Conservation (phyloP, 2,329 filamentous ascomycete genomes). For the Fusarium burgessii region DNA sequence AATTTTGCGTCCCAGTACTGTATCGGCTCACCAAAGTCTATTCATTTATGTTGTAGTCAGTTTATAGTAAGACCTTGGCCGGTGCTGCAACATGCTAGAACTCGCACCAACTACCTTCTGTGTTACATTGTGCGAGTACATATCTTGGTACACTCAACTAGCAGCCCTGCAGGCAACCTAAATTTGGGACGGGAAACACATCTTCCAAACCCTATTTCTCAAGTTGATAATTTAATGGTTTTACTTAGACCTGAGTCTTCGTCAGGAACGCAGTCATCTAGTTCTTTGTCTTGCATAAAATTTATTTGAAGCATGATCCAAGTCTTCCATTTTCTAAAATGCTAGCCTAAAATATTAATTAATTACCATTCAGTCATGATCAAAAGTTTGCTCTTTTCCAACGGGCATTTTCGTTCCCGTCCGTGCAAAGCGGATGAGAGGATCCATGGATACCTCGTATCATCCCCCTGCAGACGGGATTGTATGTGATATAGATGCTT, state of each 20-base stretch:
- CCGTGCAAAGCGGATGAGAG: neutral
- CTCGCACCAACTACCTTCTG: neutral
- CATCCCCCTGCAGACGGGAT: neutral
- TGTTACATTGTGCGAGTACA: constrained; percentile 21
- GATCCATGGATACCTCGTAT: neutral
- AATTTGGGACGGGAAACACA: neutral
- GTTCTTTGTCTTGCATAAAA: neutral
- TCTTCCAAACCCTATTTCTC: neutral
- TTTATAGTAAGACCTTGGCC: neutral
- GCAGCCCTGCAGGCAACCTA: neutral
- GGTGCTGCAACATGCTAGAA: neutral
- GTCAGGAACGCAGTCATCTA: neutral
- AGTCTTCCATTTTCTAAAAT: neutral
- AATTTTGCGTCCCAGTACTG: neutral
- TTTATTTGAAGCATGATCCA: neutral
- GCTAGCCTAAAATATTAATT: neutral
- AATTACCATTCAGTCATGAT: neutral
- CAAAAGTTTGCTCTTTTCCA: neutral
- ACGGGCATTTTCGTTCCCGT: neutral
- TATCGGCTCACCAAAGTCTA: neutral
- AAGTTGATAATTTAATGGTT: neutral
- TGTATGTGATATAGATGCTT: neutral
- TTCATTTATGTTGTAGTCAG: neutral
- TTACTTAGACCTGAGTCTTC: neutral
- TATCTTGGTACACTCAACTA: neutral